Percentiles rank a stretch among this genome's conserved stretches.
Conservation (phyloP, 768 basidiomycete species). For the Termitomyces sp. region DNA sequence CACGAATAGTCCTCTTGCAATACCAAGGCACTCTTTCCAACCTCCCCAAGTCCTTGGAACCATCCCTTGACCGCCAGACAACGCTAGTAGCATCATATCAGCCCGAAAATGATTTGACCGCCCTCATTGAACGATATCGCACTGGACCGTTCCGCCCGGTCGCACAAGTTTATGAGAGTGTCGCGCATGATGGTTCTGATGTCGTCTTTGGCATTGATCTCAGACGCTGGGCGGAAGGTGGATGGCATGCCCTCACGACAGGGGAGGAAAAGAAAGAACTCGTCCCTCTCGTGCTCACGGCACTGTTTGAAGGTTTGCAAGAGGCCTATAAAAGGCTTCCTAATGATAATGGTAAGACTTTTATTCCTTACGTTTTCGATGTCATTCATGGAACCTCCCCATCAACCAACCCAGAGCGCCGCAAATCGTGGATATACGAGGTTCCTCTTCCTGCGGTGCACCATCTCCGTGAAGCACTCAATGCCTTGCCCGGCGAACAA, state of each 20-base stretch:
- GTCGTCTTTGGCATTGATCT: constrained; percentile 91
- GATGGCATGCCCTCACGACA: constrained; percentile 53
- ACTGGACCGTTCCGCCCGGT: constrained; percentile 89
- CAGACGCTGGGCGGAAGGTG: constrained; percentile 84
- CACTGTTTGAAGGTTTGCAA: constrained; percentile 57
- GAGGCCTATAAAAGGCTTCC: constrained; percentile 57
- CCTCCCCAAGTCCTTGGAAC: constrained; percentile 61
- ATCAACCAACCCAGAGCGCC: constrained; percentile 49
- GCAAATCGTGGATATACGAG: constrained; percentile 94
- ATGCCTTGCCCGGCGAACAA: constrained; percentile 56
- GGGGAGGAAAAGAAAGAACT: constrained; percentile 55
- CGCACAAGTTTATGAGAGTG: constrained; percentile 82
- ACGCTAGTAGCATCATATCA: constrained; percentile 80
- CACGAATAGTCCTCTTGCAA: constrained; percentile 62
- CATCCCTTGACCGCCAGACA: constrained; percentile 61
- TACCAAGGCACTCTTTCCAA: constrained; percentile 78
- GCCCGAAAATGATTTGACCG: constrained; percentile 81
- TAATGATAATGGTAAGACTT: constrained; percentile 52
- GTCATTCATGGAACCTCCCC: not conserved
- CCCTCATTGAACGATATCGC: constrained; percentile 87
- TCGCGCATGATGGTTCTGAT: constrained; percentile 77
- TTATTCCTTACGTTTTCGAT: not conserved
- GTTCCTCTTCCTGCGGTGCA: constrained; percentile 81
- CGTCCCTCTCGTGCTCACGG: constrained; percentile 69
- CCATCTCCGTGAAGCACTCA: constrained; percentile 79